Percentiles rank a stretch among this genome's conserved stretches.
phyloP scores from a whole-genome alignment of 2,329 filamentous ascomycete genomes.

The Rutstroemia sp. region DNA sequence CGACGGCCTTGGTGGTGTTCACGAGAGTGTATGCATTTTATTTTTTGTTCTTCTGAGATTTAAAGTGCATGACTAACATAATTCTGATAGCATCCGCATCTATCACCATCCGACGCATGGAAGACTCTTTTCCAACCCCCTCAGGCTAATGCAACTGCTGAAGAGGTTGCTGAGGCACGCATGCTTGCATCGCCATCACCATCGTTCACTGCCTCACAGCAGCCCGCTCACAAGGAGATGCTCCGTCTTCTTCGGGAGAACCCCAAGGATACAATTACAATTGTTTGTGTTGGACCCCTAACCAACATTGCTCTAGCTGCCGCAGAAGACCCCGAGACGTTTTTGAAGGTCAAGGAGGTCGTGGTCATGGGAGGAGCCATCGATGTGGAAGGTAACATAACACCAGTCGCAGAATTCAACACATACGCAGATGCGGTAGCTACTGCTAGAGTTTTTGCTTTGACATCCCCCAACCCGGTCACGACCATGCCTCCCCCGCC shows the following conservation, averaged over 20 bases:
- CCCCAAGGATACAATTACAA: conserved; percentile 76
- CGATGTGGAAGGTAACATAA: conserved; percentile 71
- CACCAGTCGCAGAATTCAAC: conserved; percentile 90
- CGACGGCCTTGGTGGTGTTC: conserved; percentile 72
- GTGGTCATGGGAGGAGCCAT: conserved; percentile 94
- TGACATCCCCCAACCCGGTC: conserved; percentile 65
- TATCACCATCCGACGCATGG: conserved; percentile 70
- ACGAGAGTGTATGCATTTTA: conserved; percentile 41
- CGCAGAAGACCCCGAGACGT: conserved; percentile 79
- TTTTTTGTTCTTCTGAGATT: background rate
- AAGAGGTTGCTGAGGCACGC: conserved; percentile 28
- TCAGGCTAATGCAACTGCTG: conserved; percentile 40
- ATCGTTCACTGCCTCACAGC: conserved; percentile 70
- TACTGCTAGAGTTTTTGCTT: conserved; percentile 66
- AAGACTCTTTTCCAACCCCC: conserved; percentile 53
- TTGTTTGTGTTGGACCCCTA: conserved; percentile 81
- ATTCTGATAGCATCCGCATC: conserved; percentile 54
- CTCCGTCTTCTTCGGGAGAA: conserved; percentile 78
- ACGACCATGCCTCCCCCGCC: conserved; percentile 73
- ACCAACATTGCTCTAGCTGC: conserved; percentile 92
- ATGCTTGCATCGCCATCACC: conserved; percentile 29
- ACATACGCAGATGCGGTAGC: conserved; percentile 80
- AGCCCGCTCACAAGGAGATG: conserved; percentile 75
- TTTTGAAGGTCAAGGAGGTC: conserved; percentile 82
- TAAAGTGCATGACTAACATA: conserved; percentile 13